phyloP scores from a whole-genome alignment of 345 rosid species.

The Euphorbia tirucalli region DNA sequence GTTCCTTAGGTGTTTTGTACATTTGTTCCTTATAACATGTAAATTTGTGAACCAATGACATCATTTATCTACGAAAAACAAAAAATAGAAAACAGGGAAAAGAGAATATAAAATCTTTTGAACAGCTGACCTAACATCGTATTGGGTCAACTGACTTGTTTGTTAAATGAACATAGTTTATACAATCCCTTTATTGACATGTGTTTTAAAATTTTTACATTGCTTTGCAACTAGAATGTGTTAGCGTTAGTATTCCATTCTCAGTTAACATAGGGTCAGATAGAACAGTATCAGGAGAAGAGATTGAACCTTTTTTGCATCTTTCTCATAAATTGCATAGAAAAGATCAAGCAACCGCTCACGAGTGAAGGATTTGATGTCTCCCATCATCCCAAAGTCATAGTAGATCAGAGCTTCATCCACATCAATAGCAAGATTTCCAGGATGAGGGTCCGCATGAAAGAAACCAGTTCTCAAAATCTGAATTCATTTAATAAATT shows the following conservation, averaged over 20 bases:
- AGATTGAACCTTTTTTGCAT: conserved; percentile 71
- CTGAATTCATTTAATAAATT: conserved; percentile 36
- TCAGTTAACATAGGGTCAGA: neutral
- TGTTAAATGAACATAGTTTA: no score
- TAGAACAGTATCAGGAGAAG: conserved; percentile 11
- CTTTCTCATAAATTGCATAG: conserved; percentile 89
- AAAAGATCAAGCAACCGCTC: conserved; percentile 82
- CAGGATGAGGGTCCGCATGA: conserved; percentile 99
- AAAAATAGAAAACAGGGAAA: no score
- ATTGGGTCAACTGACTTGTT: no score
- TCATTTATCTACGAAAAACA: no score
- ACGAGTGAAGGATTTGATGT: conserved; percentile 85
- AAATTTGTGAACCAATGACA: no score
- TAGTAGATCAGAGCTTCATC: conserved; percentile 86
- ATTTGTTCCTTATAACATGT: no score
- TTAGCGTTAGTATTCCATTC: neutral
- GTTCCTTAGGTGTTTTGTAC: no score
- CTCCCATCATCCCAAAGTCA: conserved; percentile 99
- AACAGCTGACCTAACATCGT: no score
- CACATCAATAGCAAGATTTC: conserved; percentile 85
- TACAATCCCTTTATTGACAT: no score
- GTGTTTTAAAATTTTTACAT: no score
- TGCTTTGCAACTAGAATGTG: neutral
- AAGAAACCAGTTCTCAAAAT: conserved; percentile 92
- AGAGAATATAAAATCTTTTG: no score